Evolutionary conservation across 768 basidiomycete genomes (phyloP).

Genomic region (Leccinellum luteum): DNA sequence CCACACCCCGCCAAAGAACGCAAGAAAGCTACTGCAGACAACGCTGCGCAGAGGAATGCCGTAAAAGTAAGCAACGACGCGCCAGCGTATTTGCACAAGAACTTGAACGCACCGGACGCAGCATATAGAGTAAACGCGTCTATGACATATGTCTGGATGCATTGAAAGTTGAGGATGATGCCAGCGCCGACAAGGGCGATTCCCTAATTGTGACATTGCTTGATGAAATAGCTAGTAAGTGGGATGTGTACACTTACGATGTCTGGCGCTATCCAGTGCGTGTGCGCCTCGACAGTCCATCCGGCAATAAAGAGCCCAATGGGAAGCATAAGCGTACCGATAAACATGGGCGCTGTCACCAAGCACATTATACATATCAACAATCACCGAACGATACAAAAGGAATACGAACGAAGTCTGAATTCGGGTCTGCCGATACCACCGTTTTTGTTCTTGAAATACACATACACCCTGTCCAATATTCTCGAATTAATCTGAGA

Average conservation of each 20-base stretch:
- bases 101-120: not conserved
- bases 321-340: conserved; percentile 59
- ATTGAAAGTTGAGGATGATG: conserved; percentile 56
- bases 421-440: conserved; percentile 57
- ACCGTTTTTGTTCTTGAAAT: conserved; percentile 46
- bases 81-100: not conserved
- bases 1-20: conserved; percentile 69
- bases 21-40: conserved; percentile 62
- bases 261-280: conserved; percentile 72
- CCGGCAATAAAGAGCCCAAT: conserved; percentile 67
- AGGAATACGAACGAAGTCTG: conserved; percentile 40
- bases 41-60: conserved; percentile 35
- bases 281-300: conserved; percentile 54
- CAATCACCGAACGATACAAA: not conserved
- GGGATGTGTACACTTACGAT: conserved; percentile 41
- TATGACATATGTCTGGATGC: conserved; percentile 65
- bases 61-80: not conserved
- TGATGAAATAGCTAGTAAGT: not conserved
- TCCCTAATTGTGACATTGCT: conserved; percentile 40
- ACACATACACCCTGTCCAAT: conserved; percentile 54
- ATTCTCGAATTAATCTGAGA: conserved; percentile 54
- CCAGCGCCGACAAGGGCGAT: conserved; percentile 56
- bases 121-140: conserved; percentile 59
- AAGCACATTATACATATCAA: conserved; percentile 1
- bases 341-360: conserved; percentile 52